Percentiles rank a stretch among this genome's conserved stretches.
Evolutionary conservation across 495 filamentous ascomycete species (phyloP).

Genomic region (Talaromyces nanjingensis): DNA sequence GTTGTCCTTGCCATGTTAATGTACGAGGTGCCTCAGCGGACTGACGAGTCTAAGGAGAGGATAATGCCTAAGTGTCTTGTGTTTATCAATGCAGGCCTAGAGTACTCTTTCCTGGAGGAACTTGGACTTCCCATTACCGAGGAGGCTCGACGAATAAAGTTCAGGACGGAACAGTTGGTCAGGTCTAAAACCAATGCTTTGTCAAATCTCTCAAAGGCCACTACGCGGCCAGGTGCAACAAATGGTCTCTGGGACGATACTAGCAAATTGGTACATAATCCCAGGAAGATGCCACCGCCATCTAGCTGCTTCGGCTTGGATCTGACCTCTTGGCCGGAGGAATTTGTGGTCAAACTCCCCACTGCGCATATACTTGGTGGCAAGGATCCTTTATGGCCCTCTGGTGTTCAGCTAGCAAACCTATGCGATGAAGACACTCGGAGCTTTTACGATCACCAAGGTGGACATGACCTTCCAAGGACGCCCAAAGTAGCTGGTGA

Average conservation of each 20-base stretch:
- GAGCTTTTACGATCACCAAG: constrained; percentile 45
- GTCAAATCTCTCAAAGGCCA: neutral
- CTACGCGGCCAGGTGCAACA: neutral
- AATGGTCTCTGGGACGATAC: neutral
- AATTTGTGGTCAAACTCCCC: constrained; percentile 40
- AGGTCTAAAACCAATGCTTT: neutral
- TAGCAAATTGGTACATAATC: neutral
- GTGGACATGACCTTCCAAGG: constrained; percentile 50
- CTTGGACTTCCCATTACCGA: neutral
- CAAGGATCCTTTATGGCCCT: constrained; percentile 49
- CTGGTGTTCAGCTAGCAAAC: constrained; percentile 47
- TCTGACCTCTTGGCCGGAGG: neutral
- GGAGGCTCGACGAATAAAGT: neutral
- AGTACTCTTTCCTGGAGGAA: neutral
- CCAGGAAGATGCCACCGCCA: neutral
- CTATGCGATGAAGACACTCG: constrained; percentile 42
- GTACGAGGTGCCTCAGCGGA: neutral
- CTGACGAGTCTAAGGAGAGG: neutral
- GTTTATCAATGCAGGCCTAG: neutral
- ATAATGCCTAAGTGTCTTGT: neutral
- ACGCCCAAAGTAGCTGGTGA: constrained; percentile 21
- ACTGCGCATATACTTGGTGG: constrained; percentile 56
- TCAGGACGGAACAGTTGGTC: neutral
- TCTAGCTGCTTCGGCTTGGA: neutral
- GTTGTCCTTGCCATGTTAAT: neutral